Evolutionary conservation across 192 early-diverging fungal genomes (phyloP).

Genomic region (Spizellomyces punctatus): DNA sequence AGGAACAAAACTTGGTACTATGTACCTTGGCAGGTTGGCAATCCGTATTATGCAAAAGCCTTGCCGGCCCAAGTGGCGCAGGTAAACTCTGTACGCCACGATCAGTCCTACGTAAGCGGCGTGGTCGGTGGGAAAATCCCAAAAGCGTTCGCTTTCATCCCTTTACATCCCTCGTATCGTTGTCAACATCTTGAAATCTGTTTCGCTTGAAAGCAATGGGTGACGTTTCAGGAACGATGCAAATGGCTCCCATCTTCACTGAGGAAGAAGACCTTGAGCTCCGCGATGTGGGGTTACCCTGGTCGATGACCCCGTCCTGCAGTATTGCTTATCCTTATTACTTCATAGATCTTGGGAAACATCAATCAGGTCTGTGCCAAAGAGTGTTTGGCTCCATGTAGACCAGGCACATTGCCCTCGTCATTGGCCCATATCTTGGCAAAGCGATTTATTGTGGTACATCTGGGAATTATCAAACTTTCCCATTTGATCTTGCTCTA

Average conservation of each 20-base stretch:
- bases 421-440: not conserved
- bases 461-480: too few species aligned
- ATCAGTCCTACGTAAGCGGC: too few species aligned
- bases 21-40: too few species aligned
- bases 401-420: not conserved
- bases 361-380: not conserved
- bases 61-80: too few species aligned
- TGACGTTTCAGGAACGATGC: not conserved
- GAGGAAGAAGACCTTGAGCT: not conserved
- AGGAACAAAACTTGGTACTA: too few species aligned
- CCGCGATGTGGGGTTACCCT: not conserved
- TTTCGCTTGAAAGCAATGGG: not conserved
- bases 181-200: not conserved
- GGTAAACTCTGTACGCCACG: too few species aligned
- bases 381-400: conserved; percentile 2
- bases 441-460: too few species aligned
- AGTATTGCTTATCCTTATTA: not conserved
- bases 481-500: too few species aligned
- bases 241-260: not conserved
- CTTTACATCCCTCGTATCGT: not conserved
- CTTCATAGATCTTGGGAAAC: not conserved
- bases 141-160: too few species aligned
- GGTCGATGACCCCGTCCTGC: not conserved
- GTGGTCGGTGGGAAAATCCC: too few species aligned
- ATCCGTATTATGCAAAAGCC: too few species aligned